Evolutionary conservation across 2,329 filamentous ascomycete genomes (phyloP), one percentile per base, ranked within the genome.

Genomic region (Cercospora brassicicola): DNA sequence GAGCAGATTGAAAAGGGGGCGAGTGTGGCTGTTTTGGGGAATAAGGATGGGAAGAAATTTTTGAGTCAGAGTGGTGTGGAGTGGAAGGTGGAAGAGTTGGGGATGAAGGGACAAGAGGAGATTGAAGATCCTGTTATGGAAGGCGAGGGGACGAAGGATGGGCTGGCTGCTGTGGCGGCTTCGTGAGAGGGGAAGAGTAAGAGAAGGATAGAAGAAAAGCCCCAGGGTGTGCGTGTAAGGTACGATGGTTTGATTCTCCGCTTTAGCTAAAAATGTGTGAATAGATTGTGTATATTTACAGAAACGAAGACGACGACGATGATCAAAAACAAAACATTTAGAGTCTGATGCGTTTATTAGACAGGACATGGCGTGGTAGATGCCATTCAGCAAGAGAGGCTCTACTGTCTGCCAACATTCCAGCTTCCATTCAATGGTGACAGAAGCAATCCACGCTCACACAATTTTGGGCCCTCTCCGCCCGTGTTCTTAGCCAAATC

Each of bases 81-180:
- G 26, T 98, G 94, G 94, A 86, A 87, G 63, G 83, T 93, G 28
- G 87, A 88, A 69, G 91, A 94, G 77, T 88, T 97, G 81, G 87
- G 74, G 4, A 31, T 55, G 51, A 57, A 36, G 61, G 48, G 74
- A 33, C n/a, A 36, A 23, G 48, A 57, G 31, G 33, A 18, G 31
- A 64, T 56, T 39, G 62, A 45, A 33, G 62, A 64, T 64, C 62
- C 62, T 1, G 18, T 57, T 18, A 64, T 64, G 62, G 62, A 64
- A 15, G 62, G 62, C 20, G 62, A 64, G 23, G 62, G 62, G 11
- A 57, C 62, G 28, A 18, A 28, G 20, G 48, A 64, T 31, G 51
- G 62, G 30, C 30, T 64, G 62, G 62, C 62, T 57, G 62, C 62
- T 31, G 62, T 64, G 10, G 62, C 45, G 48, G 62, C 62, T 18